Base-by-base conservation (phyloP, 106 monocot species). In the Acanthochlamys bracteata region DNA sequence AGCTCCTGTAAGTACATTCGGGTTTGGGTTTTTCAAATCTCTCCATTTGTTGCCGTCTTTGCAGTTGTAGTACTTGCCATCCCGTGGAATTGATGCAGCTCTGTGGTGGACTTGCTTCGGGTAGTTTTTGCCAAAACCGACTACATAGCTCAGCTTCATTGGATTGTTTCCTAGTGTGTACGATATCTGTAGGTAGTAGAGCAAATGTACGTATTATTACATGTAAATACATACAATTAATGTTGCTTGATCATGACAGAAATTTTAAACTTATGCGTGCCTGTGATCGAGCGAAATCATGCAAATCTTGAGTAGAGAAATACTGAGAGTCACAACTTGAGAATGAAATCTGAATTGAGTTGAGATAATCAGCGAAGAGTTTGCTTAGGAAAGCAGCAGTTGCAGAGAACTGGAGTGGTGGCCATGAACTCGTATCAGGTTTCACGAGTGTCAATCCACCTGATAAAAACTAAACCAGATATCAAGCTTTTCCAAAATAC, bases 161-260 rank as follows among this genome's bases (percentile, higher is more conserved):
- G 79, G 79, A 53, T 80, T 80, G 41, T 66, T 43, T 4, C 79
- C 79, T 24, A 80, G 43, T 52, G 71, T 72, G 61, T 80, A 80
- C 14, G 60, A 43, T 21, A 80, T 61, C 74, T 80, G 53, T 61
- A 61, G 40, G 40, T 7, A 19, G 40, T 40, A 61, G 9, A 11
- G 19, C 14, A 13, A 61, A 33, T 40, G 7, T 14, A n/a, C n/a
- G n/a, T n/a, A n/a, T n/a, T n/a, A n/a, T n/a, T n/a, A n/a, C n/a
- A n/a, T n/a, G n/a, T n/a, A n/a, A n/a, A n/a, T n/a, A n/a, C n/a
- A n/a, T n/a, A n/a, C n/a, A n/a, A n/a, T n/a, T n/a, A n/a, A n/a
- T n/a, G n/a, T n/a, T n/a, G n/a, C n/a, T n/a, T n/a, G n/a, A n/a
- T n/a, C n/a, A n/a, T n/a, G n/a, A n/a, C 3, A 41, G 17, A 58